Base-by-base conservation (phyloP, 306 rosid genomes). In the Malus orientalis region DNA sequence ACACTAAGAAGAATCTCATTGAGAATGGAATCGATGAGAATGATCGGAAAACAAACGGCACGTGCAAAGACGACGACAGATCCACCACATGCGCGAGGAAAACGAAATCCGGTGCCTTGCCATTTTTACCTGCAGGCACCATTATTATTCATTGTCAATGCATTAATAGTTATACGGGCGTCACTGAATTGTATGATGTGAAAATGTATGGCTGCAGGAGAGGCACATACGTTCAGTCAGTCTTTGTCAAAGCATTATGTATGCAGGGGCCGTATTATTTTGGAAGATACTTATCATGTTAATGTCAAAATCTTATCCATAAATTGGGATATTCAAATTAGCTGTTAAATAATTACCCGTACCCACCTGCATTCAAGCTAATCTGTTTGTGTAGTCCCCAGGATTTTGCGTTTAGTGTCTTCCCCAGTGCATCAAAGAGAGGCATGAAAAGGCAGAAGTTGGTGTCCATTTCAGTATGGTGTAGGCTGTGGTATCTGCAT, bases 361-460 rank as follows among this genome's bases (percentile, higher is more conserved):
- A 13, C 53, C 53, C 67, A 92, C 99, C 97, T 76, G 90, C 83
- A 59, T 78, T 88, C 59, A 74, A 76, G 70, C 93, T 88, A 11
- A 85, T 76, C 74, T 57, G 72, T 77, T 86, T 88, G 81, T 91
- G 97, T 29, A 86, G 72, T 78, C 86, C 84, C 99, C 98, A 93
- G 30, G 99, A 89, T 1, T 83, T 88, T 6, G 47, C 60, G 88
- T 93, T 81, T 11, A 89, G 85, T 1, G 98, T 96, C 23, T 86
- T 85, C 75, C 99, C 92, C 4, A 96, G 54, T 4, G 81, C 93
- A 58, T 96, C 98, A 76, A 96, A 96, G 67, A 96, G 86, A 71
- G 99, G 99, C 99, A 96, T 93, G 71, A 93, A 96, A 80, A 96
- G 97, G 89, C 99, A 92, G 90, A 96, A 91, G 75, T 96, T 96